Percentiles rank a stretch among this genome's conserved stretches.
phyloP scores from a whole-genome alignment of 2,329 filamentous ascomycete species.

The Teratosphaeria gauchensis region DNA sequence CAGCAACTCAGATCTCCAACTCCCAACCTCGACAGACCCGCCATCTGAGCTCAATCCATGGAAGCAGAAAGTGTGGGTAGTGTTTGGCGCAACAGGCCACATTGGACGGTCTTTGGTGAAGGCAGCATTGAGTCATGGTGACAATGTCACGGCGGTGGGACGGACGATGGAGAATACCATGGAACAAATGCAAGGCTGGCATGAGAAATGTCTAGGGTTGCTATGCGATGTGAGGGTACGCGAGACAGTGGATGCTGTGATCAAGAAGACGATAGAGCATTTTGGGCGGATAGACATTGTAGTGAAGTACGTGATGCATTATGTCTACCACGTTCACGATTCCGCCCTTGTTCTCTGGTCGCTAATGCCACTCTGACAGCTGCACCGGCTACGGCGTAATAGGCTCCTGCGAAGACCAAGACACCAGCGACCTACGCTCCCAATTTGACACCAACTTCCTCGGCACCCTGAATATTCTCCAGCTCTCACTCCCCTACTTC shows the following conservation, averaged over 20 bases:
- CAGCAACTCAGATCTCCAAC: conserved; percentile 32
- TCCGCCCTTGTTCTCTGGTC: neutral
- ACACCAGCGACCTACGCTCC: conserved; percentile 86
- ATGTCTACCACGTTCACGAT: neutral
- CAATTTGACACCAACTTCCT: conserved; percentile 98
- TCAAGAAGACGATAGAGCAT: conserved; percentile 58
- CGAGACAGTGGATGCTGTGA: conserved; percentile 63
- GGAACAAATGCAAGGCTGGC: conserved; percentile 61
- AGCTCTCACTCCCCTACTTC: conserved; percentile 79
- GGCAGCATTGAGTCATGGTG: conserved; percentile 51
- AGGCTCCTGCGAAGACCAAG: conserved; percentile 91
- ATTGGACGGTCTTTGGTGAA: conserved; percentile 89
- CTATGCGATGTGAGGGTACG: conserved; percentile 82
- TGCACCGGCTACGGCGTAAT: conserved; percentile 95
- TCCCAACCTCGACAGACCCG: conserved; percentile 74
- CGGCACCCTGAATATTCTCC: conserved; percentile 87
- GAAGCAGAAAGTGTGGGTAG: conserved; percentile 79
- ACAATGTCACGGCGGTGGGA: conserved; percentile 72
- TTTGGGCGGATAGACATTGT: conserved; percentile 76
- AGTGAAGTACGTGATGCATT: conserved; percentile 49
- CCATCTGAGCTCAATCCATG: conserved; percentile 57
- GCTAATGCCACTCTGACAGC: conserved; percentile 20
- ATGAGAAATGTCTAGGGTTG: conserved; percentile 64
- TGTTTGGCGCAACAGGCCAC: conserved; percentile 95
- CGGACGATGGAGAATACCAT: conserved; percentile 67